Conservation (phyloP, 2,329 filamentous ascomycete genomes). For the Pseudogymnoascus sp. region DNA sequence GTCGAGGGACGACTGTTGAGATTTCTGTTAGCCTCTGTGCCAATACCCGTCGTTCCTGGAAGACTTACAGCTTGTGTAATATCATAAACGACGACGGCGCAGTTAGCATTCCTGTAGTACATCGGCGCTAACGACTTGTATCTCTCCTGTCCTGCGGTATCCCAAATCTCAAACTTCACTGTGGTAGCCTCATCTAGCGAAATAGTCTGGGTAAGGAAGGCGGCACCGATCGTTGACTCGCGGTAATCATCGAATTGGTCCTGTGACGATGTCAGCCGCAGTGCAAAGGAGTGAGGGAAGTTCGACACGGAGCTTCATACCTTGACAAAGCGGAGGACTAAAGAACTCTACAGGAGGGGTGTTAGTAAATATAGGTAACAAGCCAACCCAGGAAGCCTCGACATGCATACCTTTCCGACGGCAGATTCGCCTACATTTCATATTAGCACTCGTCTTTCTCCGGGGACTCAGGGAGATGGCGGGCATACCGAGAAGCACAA, state of each 20-base stretch:
- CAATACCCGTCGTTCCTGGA: not conserved
- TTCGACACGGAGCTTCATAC: constrained; percentile 39
- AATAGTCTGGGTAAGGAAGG: constrained; percentile 98
- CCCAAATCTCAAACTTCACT: constrained; percentile 99
- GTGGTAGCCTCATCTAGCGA: constrained; percentile 96
- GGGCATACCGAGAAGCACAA: constrained; percentile 81
- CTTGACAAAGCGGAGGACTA: constrained; percentile 97
- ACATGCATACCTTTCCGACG: constrained; percentile 76
- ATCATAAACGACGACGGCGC: constrained; percentile 97
- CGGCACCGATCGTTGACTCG: constrained; percentile 96
- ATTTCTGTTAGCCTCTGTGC: constrained; percentile 21
- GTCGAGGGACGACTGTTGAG: constrained; percentile 75
- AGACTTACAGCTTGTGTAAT: constrained; percentile 90
- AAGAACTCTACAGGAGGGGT: constrained; percentile 62
- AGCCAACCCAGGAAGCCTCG: not conserved
- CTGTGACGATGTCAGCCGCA: constrained; percentile 36
- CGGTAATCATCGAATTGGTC: constrained; percentile 99
- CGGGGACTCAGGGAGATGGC: not conserved
- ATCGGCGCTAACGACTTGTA: constrained; percentile 99
- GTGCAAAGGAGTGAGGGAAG: not conserved
- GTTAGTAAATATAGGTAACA: constrained; percentile 20
- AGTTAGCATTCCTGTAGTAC: constrained; percentile 99
- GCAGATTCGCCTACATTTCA: constrained; percentile 76
- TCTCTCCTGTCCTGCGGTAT: constrained; percentile 94
- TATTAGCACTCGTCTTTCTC: constrained; percentile 30